Base-by-base conservation (phyloP, 331 rosid genomes). In the Rosa hybrid region DNA sequence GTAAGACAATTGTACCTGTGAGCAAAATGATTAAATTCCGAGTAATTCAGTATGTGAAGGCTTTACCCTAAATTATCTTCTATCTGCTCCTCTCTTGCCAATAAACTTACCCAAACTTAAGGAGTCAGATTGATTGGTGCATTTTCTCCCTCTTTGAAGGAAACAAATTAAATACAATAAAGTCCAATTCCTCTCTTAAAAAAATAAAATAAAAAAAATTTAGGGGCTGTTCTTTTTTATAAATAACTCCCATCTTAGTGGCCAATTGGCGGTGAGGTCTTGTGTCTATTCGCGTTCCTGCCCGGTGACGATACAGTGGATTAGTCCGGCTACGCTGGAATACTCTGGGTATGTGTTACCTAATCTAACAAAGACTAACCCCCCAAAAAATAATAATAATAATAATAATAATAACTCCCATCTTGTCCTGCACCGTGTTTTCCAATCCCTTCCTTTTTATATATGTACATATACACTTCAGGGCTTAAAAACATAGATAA, bases 241-340 rank as follows among this genome's bases (percentile, higher is more conserved):
- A 72, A 27, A 78, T 23, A 54, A 62, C 49, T 39, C 60, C 84
- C 86, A 70, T 81, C 73, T 80, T 83, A 87, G 34, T 30, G 34
- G 34, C 34, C 34, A 30, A 0, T 2, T 2, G 34, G 3, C 34
- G 34, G 34, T 30, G 34, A 30, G 34, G 34, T 2, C 34, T 30
- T 30, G 34, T 2, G 34, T 2, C 3, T 30, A 2, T 30, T 30
- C 3, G 34, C 3, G 3, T 30, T 30, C 34, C 34, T 30, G 34
- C 34, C 34, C 34, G 0, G 34, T 30, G 34, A 2, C 34, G 34
- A 30, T 30, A 30, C 34, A 30, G 34, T 30, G 34, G 34, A 30
- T 30, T 30, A 30, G 3, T 30, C 34, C 34, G 34, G 34, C 3
- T 30, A 30, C 2, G 3, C 34, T 30, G 34, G 34, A 3, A 30